Conservation (phyloP, 352 stramenopile genomes). For the Phytopythium delawarense region DNA sequence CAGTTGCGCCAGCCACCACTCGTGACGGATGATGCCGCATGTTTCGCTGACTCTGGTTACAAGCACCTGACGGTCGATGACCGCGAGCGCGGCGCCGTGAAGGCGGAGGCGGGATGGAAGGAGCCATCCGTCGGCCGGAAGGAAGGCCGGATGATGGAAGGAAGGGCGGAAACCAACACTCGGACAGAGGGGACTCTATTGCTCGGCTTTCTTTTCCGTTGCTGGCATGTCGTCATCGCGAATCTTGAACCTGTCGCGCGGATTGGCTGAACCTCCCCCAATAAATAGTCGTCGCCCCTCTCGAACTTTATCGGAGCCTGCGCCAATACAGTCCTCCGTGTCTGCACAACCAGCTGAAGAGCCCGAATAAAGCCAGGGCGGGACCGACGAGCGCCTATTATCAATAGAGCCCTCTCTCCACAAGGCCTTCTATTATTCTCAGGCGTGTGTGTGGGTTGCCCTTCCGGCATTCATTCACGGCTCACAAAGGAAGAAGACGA, state of each 20-base stretch:
- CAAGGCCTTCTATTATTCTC: not conserved
- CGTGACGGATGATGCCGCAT: not conserved
- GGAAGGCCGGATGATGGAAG: not conserved
- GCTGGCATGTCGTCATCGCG: slow-evolving; percentile 3
- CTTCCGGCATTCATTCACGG: slow-evolving; percentile 2
- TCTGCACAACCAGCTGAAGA: not conserved
- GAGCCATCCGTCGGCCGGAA: not conserved
- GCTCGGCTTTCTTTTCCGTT: not conserved
- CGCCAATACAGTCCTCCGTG: not conserved
- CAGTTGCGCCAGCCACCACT: not conserved
- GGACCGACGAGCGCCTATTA: not conserved
- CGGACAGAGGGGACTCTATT: slow-evolving; percentile 1
- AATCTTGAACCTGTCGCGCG: not conserved
- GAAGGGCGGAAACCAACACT: not conserved
- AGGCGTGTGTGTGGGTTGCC: not conserved
- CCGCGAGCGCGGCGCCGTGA: not conserved
- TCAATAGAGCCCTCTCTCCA: not conserved
- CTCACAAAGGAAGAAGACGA: not conserved
- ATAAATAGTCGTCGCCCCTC: not conserved
- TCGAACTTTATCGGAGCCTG: slow-evolving; percentile 3
- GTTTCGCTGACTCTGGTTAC: not conserved
- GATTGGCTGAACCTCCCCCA: slow-evolving; percentile 1
- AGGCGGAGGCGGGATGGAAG: not conserved
- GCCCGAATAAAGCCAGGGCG: slow-evolving; percentile 1
- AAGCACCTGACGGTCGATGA: not conserved